Conservation (phyloP, 1,284 basidiomycete species). For the Malassezia brasiliensis region DNA sequence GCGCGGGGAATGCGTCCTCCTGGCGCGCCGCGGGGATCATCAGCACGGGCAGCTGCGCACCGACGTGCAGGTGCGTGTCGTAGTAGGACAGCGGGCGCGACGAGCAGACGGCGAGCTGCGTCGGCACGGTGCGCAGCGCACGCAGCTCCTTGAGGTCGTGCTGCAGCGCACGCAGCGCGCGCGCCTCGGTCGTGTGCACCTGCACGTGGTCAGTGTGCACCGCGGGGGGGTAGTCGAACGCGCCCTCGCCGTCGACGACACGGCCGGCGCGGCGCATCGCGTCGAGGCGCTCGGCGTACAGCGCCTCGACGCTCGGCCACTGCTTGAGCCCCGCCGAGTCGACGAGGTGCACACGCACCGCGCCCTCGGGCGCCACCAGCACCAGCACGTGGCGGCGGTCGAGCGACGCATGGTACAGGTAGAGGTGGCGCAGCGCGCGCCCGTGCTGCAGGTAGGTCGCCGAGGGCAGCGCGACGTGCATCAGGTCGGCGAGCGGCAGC, state of each 20-base stretch:
- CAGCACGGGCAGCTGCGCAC: conserved; percentile 72
- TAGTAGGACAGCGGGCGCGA: conserved; percentile 76
- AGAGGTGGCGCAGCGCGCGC: conserved; percentile 66
- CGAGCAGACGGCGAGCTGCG: conserved; percentile 72
- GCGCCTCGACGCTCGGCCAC: conserved; percentile 65
- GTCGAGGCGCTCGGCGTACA: conserved; percentile 59
- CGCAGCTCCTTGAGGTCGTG: conserved; percentile 64
- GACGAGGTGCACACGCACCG: conserved; percentile 66
- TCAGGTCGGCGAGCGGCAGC: conserved; percentile 72
- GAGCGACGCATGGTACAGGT: conserved; percentile 78
- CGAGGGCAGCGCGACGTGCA: conserved; percentile 8
- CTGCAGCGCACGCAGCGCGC: conserved; percentile 78
- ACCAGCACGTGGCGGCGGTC: conserved; percentile 79
- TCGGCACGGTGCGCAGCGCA: conserved; percentile 55
- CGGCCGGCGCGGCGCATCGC: conserved; percentile 34
- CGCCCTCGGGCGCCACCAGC: conserved; percentile 63
- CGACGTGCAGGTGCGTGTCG: conserved; percentile 61
- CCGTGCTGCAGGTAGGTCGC: conserved; percentile 64
- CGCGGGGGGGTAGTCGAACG: conserved; percentile 62
- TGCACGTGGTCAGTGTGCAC: conserved; percentile 59
- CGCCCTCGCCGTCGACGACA: conserved; percentile 32
- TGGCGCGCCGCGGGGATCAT: conserved; percentile 68
- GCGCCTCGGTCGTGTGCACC: conserved; percentile 69
- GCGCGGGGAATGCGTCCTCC: conserved; percentile 56
- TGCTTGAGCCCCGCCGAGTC: conserved; percentile 79